These are phyloP conservation scores for Stellera chamaejasme DNA, from an alignment of 345 rosid genomes.

Conservation along the genomic window DNA sequence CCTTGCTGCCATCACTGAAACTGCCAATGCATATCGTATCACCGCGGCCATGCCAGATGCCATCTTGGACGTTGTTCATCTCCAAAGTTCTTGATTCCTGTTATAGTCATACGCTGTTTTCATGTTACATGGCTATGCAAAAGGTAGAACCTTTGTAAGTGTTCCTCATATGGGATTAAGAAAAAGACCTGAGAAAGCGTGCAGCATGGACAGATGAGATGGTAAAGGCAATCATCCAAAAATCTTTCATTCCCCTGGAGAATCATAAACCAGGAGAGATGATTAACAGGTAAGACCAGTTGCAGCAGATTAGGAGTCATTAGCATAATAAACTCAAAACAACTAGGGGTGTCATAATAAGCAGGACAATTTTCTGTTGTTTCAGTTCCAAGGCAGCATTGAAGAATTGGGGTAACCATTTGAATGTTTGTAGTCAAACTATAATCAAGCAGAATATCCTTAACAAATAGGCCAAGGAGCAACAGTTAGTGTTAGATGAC, in stretches of 20 bases:
- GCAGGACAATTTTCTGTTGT: too few species aligned
- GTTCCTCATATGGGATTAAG: background rate
- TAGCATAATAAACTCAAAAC: too few species aligned
- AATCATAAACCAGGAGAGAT: background rate
- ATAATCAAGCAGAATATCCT: too few species aligned
- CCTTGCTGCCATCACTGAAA: constrained; percentile 41
- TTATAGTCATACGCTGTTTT: background rate
- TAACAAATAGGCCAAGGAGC: too few species aligned
- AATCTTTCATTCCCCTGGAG: constrained; percentile 60
- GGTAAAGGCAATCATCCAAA: constrained; percentile 68
- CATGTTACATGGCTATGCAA: background rate
- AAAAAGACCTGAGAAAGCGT: constrained; percentile 62
- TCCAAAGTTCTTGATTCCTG: constrained; percentile 91
- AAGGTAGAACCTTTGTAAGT: background rate
- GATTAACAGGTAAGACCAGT: too few species aligned
- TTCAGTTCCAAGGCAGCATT: too few species aligned
- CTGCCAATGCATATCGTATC: constrained; percentile 73
- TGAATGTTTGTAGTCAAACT: too few species aligned
- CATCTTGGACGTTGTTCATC: constrained; percentile 93
- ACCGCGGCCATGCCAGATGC: constrained; percentile 93
- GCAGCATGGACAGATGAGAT: constrained; percentile 72
- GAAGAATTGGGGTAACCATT: too few species aligned
- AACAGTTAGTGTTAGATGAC: too few species aligned
- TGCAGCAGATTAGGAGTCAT: too few species aligned
- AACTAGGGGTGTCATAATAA: too few species aligned